Conservation (phyloP, 2,329 filamentous ascomycete genomes). For the Exophiala oligosperma region DNA sequence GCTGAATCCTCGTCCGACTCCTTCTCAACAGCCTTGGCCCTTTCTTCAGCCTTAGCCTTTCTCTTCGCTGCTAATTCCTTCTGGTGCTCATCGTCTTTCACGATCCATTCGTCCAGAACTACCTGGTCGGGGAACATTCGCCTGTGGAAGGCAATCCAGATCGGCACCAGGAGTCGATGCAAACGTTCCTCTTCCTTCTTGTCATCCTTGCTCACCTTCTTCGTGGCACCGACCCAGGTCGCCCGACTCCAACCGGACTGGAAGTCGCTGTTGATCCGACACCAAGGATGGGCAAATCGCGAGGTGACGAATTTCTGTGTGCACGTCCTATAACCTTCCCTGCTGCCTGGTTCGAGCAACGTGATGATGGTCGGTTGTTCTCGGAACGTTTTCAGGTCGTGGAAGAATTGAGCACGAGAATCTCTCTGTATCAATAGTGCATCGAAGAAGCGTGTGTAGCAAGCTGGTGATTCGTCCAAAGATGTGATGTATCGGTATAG, state of each 20-base stretch:
- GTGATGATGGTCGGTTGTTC: conserved; percentile 21
- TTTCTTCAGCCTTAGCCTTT: neutral
- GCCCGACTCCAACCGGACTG: conserved; percentile 14
- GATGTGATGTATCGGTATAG: conserved; percentile 23
- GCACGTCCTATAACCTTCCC: conserved; percentile 18
- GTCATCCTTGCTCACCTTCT: conserved; percentile 13
- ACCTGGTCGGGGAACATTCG: conserved; percentile 27
- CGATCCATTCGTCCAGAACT: conserved; percentile 21
- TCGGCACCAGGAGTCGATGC: conserved; percentile 29
- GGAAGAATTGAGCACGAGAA: conserved; percentile 24
- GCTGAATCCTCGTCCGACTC: neutral
- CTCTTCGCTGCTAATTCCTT: neutral
- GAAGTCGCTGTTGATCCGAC: conserved; percentile 20
- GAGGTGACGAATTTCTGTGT: conserved; percentile 21
- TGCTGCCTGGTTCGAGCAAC: conserved; percentile 15
- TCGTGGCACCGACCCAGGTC: conserved; percentile 15
- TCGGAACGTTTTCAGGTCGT: conserved; percentile 27
- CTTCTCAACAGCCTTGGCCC: neutral
- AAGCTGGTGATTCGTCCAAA: conserved; percentile 21
- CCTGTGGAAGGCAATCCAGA: conserved; percentile 28
- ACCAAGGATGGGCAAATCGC: conserved; percentile 29
- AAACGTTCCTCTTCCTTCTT: conserved; percentile 27
- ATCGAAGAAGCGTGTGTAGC: conserved; percentile 28
- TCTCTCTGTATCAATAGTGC: conserved; percentile 25
- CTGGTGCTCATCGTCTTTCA: conserved; percentile 9